phyloP scores from a whole-genome alignment of 805 yeast species.

The Starmerella stellata region DNA sequence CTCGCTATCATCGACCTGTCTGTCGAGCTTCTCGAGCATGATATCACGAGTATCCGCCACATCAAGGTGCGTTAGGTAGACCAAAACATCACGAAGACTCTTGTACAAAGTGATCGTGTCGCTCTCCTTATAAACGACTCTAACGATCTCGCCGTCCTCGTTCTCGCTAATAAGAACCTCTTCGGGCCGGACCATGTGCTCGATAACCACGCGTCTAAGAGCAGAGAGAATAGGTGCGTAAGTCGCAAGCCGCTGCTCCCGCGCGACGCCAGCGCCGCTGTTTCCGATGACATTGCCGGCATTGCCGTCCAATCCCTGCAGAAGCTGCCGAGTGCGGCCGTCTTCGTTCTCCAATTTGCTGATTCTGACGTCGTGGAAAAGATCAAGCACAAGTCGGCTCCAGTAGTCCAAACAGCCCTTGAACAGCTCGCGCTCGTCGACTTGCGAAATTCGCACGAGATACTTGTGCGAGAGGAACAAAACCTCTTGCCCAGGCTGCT shows the following conservation, averaged over 20 bases:
- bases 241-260: slow-evolving; percentile 53
- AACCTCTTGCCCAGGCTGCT: slow-evolving; percentile 37
- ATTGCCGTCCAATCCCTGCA: slow-evolving; percentile 6
- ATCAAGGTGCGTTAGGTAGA: slow-evolving; percentile 85
- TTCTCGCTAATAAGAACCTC: slow-evolving; percentile 93
- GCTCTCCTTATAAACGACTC: slow-evolving; percentile 91
- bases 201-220: slow-evolving; percentile 82
- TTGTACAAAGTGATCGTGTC: slow-evolving; percentile 93
- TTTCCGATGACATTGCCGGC: slow-evolving; percentile 23
- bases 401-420: slow-evolving; percentile 92
- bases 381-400: slow-evolving; percentile 64
- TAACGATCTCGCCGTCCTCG: slow-evolving; percentile 96
- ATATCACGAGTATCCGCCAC: slow-evolving; percentile 85
- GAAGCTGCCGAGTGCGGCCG: slow-evolving; percentile 52
- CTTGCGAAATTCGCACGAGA: slow-evolving; percentile 64
- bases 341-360: slow-evolving; percentile 54
- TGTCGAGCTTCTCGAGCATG: slow-evolving; percentile 77
- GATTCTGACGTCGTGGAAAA: slow-evolving; percentile 71
- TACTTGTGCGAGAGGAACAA: slow-evolving; percentile 60
- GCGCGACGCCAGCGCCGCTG: slow-evolving; percentile 19
- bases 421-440: slow-evolving; percentile 90
- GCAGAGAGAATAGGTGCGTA: slow-evolving; percentile 64
- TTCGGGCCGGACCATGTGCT: slow-evolving; percentile 95
- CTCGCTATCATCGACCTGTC: slow-evolving; percentile 88
- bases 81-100: slow-evolving; percentile 87